Conservation (phyloP, 1,139 yeast species). For the Sugiyamaella novakii region DNA sequence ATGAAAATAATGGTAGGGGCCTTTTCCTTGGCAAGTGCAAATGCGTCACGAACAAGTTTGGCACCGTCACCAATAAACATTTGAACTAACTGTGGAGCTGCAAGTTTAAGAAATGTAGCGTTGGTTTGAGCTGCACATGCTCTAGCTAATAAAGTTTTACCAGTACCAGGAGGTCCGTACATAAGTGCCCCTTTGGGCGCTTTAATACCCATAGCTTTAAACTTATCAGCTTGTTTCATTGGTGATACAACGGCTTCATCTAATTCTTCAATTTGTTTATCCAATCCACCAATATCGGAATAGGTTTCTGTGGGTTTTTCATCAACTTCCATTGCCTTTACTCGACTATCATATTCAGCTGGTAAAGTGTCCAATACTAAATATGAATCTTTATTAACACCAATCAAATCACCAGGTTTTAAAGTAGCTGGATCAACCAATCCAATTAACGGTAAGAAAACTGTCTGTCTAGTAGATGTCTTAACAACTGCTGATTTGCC, state of each 20-base stretch:
- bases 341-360: slow-evolving; percentile 95
- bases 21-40: slow-evolving; percentile 97
- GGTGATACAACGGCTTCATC: slow-evolving; percentile 98
- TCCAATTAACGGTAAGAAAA: slow-evolving; percentile 93
- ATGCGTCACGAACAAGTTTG: slow-evolving; percentile 95
- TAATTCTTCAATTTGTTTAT: slow-evolving; percentile 95
- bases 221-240: slow-evolving; percentile 97
- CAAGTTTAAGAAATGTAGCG: slow-evolving; percentile 94
- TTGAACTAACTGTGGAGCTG: slow-evolving; percentile 98
- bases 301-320: slow-evolving; percentile 97
- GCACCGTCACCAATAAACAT: slow-evolving; percentile 99
- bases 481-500: slow-evolving; percentile 99
- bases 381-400: slow-evolving; percentile 96
- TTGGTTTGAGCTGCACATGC: slow-evolving; percentile 99
- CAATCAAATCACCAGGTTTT: slow-evolving; percentile 95
- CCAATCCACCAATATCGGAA: slow-evolving; percentile 96
- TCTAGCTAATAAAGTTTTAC: slow-evolving; percentile 93
- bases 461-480: slow-evolving; percentile 96
- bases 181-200: slow-evolving; percentile 98
- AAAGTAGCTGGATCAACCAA: slow-evolving; percentile 84
- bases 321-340: slow-evolving; percentile 99
- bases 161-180: slow-evolving; percentile 99
- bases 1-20: slow-evolving; percentile 97
- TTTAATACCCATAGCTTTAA: slow-evolving; percentile 86
- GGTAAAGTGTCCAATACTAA: slow-evolving; percentile 92